Percentiles rank a stretch among this genome's conserved stretches.
These are phyloP conservation scores for Tolypocladium tundrense DNA, from an alignment of 2,329 filamentous ascomycete species.

Conservation along the genomic window DNA sequence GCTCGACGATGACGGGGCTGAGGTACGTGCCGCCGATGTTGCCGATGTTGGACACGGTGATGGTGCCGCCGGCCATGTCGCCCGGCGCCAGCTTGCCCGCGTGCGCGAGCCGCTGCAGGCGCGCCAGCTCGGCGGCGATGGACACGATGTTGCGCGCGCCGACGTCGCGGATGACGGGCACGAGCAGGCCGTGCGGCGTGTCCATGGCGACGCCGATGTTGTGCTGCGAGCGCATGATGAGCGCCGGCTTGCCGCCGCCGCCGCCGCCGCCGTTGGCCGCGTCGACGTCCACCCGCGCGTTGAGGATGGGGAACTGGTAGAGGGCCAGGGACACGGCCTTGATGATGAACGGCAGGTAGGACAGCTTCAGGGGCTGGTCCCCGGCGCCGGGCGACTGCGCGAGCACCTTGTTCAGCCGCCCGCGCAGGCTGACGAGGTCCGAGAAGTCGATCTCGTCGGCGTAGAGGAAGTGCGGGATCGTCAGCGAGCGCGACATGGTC, in stretches of 20 bases:
- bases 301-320: slow-evolving; percentile 73
- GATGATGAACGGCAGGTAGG: slow-evolving; percentile 88
- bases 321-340: slow-evolving; percentile 88
- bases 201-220: slow-evolving; percentile 97
- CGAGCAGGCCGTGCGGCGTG: slow-evolving; percentile 76
- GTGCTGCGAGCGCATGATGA: slow-evolving; percentile 74
- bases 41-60: slow-evolving; percentile 94
- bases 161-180: slow-evolving; percentile 85
- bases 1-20: slow-evolving; percentile 80
- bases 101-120: slow-evolving; percentile 62
- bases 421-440: slow-evolving; percentile 60
- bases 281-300: slow-evolving; percentile 65
- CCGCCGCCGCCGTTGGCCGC: slow-evolving; percentile 33
- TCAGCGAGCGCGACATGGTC: slow-evolving; percentile 84
- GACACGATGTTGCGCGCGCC: slow-evolving; percentile 64
- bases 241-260: slow-evolving; percentile 53
- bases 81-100: slow-evolving; percentile 63
- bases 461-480: slow-evolving; percentile 92
- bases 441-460: slow-evolving; percentile 82
- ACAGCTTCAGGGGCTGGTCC: slow-evolving; percentile 53
- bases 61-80: slow-evolving; percentile 79
- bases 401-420: slow-evolving; percentile 61
- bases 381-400: slow-evolving; percentile 30
- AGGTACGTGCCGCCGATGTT: slow-evolving; percentile 90
- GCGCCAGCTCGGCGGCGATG: slow-evolving; percentile 65